Conservation (phyloP, 495 filamentous ascomycete genomes). For the Penicillium egyptiacum region DNA sequence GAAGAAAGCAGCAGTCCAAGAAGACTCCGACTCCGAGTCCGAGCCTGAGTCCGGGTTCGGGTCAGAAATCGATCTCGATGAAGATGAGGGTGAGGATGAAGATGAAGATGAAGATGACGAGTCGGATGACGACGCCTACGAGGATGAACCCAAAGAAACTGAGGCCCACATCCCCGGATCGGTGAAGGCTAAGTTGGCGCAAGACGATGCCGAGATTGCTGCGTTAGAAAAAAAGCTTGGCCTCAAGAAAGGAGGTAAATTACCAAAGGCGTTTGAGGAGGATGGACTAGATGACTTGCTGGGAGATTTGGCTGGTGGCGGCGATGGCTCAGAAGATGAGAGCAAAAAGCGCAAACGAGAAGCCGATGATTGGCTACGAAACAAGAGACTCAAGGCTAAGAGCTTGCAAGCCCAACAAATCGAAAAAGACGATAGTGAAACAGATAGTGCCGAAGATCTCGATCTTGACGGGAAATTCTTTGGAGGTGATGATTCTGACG, state of each 20-base stretch:
- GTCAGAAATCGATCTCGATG: constrained; percentile 13
- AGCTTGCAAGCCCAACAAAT: constrained; percentile 35
- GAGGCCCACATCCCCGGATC: constrained; percentile 49
- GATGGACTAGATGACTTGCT: constrained; percentile 82
- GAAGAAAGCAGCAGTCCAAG: constrained; percentile 38
- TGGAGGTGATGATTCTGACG: constrained; percentile 30
- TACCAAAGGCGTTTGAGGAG: constrained; percentile 74
- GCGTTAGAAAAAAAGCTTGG: constrained; percentile 87
- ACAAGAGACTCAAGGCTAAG: constrained; percentile 66
- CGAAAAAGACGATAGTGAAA: constrained; percentile 22
- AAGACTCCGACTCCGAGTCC: constrained; percentile 15
- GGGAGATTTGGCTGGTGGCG: constrained; percentile 62
- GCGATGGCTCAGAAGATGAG: constrained; percentile 48
- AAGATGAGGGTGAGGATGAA: constrained; percentile 18
- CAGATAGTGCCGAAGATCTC: constrained; percentile 34
- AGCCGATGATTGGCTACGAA: constrained; percentile 57
- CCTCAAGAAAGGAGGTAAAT: constrained; percentile 72
- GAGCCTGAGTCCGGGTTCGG: background rate
- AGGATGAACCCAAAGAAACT: constrained; percentile 15
- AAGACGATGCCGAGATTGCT: constrained; percentile 85
- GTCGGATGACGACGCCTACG: constrained; percentile 24
- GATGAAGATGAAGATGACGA: constrained; percentile 26
- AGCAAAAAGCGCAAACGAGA: constrained; percentile 56
- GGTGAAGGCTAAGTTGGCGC: constrained; percentile 60
- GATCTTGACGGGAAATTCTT: constrained; percentile 30